phyloP scores from a whole-genome alignment of 352 stramenopile species.

The Pythium rhizo-oryzae region DNA sequence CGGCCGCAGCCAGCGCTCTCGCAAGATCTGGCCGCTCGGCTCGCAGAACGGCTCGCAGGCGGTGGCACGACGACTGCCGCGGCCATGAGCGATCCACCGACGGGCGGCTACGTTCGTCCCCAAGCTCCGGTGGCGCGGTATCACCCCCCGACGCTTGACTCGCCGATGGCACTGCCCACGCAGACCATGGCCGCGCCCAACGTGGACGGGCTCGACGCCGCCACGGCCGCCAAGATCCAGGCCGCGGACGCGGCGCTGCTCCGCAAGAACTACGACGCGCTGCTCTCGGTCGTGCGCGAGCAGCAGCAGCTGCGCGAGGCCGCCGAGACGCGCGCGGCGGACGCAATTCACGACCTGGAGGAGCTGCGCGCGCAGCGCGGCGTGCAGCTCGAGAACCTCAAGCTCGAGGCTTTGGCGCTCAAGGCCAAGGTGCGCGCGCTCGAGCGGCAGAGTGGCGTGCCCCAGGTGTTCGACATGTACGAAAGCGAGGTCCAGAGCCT shows the following conservation, averaged over 20 bases:
- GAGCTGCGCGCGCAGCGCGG: conserved; percentile 58
- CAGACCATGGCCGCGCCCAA: conserved; percentile 44
- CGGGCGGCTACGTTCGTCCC: conserved; percentile 1
- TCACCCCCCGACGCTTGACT: conserved; percentile 16
- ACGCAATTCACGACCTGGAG: conserved; percentile 54
- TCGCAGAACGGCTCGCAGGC: not conserved
- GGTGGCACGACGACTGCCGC: not conserved
- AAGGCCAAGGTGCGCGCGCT: conserved; percentile 70
- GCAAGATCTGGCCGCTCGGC: conserved; percentile 8
- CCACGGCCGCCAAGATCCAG: conserved; percentile 54
- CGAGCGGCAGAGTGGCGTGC: conserved; percentile 48
- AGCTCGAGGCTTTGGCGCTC: conserved; percentile 60
- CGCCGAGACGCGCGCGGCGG: conserved; percentile 44
- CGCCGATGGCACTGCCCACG: conserved; percentile 32
- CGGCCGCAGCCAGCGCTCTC: conserved; percentile 5
- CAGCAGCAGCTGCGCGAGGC: conserved; percentile 64
- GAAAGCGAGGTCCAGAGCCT: conserved; percentile 62
- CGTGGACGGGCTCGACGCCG: conserved; percentile 54
- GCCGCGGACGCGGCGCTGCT: conserved; percentile 62
- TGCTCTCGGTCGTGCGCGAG: conserved; percentile 77
- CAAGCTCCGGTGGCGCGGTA: not conserved
- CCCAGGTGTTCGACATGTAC: conserved; percentile 74
- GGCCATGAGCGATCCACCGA: not conserved
- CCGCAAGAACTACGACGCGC: conserved; percentile 76
- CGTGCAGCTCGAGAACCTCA: conserved; percentile 80